Conservation (phyloP, 441 rosid species). For the Euphorbia schlechtendalii region DNA sequence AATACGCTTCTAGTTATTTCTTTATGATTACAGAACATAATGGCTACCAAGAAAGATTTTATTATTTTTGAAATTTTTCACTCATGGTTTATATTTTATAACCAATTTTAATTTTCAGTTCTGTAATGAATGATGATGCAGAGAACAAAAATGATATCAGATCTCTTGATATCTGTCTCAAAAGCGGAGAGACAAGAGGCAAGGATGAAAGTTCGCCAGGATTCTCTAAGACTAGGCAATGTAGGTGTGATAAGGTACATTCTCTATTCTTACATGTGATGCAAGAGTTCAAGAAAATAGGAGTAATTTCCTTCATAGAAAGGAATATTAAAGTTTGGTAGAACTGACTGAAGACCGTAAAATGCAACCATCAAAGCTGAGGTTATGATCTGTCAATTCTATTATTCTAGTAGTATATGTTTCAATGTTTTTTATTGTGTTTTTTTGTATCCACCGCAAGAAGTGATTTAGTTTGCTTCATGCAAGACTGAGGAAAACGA, state of each 20-base stretch:
- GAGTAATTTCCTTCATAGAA: neutral
- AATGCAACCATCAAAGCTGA: neutral
- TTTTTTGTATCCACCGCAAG: neutral
- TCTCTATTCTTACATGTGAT: slow-evolving; percentile 9
- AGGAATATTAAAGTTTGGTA: neutral
- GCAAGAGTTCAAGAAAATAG: slow-evolving; percentile 6
- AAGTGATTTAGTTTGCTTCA: slow-evolving; percentile 4
- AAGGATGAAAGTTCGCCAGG: slow-evolving; percentile 89
- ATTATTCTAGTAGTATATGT: neutral
- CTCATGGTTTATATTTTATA: neutral
- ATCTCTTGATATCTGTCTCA: slow-evolving; percentile 90
- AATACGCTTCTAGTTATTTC: slow-evolving; percentile 3
- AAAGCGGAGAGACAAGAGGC: slow-evolving; percentile 98
- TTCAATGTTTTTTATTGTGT: neutral
- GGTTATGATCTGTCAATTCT: neutral
- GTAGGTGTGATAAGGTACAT: slow-evolving; percentile 93
- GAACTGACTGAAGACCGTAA: neutral
- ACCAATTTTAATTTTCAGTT: slow-evolving; percentile 10
- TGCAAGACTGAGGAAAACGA: neutral
- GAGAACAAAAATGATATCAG: slow-evolving; percentile 90
- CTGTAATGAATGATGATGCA: slow-evolving; percentile 30
- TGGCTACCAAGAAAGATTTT: slow-evolving; percentile 1
- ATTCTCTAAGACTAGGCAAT: slow-evolving; percentile 93
- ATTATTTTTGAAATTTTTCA: slow-evolving; percentile 1
- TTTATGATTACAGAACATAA: slow-evolving; percentile 10